These are phyloP conservation scores for Coemansia sp. DNA, from an alignment of 192 early-diverging fungal species.

Conservation along the genomic window DNA sequence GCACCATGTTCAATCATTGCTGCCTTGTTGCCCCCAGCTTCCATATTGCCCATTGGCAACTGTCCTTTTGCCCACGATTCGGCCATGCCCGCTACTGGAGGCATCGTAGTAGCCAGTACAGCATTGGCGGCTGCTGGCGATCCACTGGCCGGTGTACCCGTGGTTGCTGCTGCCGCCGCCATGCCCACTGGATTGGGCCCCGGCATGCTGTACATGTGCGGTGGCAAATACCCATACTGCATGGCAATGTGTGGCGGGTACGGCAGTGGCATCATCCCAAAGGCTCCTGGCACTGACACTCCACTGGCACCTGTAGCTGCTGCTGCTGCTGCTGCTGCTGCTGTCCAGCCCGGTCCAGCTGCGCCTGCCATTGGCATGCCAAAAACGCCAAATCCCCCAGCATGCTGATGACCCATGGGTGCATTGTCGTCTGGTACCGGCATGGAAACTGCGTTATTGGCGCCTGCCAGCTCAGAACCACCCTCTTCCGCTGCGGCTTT, in stretches of 20 bases:
- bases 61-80: too few species aligned
- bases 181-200: constrained; percentile 12
- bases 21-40: background rate
- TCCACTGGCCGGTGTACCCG: background rate
- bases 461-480: background rate
- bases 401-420: constrained; percentile 2
- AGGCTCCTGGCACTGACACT: constrained; percentile 19
- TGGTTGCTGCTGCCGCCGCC: background rate
- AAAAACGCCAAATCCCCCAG: constrained; percentile 21
- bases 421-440: constrained; percentile 16
- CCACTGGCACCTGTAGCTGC: constrained; percentile 3
- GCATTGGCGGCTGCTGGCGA: background rate
- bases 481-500: background rate
- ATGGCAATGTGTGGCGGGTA: constrained; percentile 42
- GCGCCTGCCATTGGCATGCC: constrained; percentile 7
- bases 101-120: too few species aligned
- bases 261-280: constrained; percentile 41
- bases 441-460: constrained; percentile 8
- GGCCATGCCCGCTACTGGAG: too few species aligned
- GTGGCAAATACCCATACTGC: constrained; percentile 43
- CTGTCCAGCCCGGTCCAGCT: constrained; percentile 11
- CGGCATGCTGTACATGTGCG: constrained; percentile 46
- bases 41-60: background rate
- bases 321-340: constrained; percentile 9
- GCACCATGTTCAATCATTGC: background rate